These are phyloP conservation scores for Chaetomium tenue DNA, from an alignment of 495 filamentous ascomycete species.

Conservation along the genomic window DNA sequence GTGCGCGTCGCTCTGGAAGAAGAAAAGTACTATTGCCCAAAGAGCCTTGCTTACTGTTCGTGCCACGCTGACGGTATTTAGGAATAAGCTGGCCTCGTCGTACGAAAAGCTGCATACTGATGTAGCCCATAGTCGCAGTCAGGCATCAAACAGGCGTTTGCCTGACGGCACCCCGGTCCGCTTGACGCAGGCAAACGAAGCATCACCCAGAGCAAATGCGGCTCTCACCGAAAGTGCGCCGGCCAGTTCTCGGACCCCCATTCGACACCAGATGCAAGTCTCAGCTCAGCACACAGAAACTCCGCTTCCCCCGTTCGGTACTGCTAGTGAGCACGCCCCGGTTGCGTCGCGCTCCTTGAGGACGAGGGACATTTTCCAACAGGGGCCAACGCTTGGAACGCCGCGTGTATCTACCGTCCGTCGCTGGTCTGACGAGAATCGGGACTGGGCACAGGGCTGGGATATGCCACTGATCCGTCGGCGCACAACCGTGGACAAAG, in stretches of 20 bases:
- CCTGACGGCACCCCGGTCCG: background rate
- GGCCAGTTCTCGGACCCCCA: slow-evolving; percentile 6
- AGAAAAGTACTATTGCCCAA: slow-evolving; percentile 11
- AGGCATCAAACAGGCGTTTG: background rate
- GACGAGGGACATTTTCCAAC: background rate
- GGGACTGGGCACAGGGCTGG: slow-evolving; percentile 47
- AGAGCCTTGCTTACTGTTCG: background rate
- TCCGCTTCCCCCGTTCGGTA: background rate
- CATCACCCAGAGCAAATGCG: background rate
- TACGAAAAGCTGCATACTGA: background rate
- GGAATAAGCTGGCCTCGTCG: background rate
- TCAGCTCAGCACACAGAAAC: slow-evolving; percentile 11
- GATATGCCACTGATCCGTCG: slow-evolving; percentile 68
- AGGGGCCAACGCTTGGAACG: background rate
- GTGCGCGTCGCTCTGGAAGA: background rate
- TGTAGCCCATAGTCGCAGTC: background rate
- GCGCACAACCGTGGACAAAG: slow-evolving; percentile 66
- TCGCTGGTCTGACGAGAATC: slow-evolving; percentile 46
- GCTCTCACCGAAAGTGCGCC: background rate
- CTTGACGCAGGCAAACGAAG: background rate
- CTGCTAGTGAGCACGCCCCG: background rate
- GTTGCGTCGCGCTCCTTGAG: slow-evolving; percentile 13
- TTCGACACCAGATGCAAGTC: slow-evolving; percentile 19
- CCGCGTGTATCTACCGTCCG: background rate
- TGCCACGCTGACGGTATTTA: slow-evolving; percentile 6